Evolutionary conservation across 371 early-diverging fungal species (phyloP), one percentile per base, ranked within the genome.

Genomic region (Pancytospora philotis): DNA sequence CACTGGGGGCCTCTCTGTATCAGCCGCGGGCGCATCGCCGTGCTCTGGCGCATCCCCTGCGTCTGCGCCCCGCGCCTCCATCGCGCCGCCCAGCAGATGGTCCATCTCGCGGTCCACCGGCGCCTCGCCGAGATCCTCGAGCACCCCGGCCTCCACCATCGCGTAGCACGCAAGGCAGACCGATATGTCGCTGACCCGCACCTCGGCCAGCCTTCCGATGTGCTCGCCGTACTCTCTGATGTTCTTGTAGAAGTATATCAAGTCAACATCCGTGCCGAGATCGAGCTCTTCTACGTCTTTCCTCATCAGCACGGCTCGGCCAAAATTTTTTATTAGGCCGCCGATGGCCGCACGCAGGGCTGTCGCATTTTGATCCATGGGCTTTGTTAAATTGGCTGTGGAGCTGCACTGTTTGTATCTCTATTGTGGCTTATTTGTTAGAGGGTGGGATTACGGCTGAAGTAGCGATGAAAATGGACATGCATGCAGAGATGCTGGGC

Each of bases 211-310:
- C 34, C 27, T 10, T 4, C 51, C 22, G 3, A 62, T 8, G 4
- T 48, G 13, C 57, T 56, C 28, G 45, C 25, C 13, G 39, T 62
- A 61, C 30, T 62, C n/a, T 4, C 10, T 8, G 8, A 62, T 41
- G 58, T 62, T 62, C 34, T 22, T 55, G 45, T 62, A 62, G 10
- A 28, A 4, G 28, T 62, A 62, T 8, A 62, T 8, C 27, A 62
- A 8, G 58, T 62, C 63, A 36, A 62, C 4, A 10, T 62, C 63
- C 8, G 4, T 60, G 8, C n/a, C 8, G 16, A 55, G 6, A 56
- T 62, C 63, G 27, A 62, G 63, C 8, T 6, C 8, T 13, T 6
- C 10, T 8, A 59, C 8, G 8, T n/a, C 45, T n/a, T 30, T n/a
- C 8, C 8, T 6, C 59, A 59, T 59, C 6, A 32, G 6, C 36